These are phyloP conservation scores for Diutina pseudorugosa DNA, from an alignment of 1,139 yeast genomes.

Conservation along the genomic window DNA sequence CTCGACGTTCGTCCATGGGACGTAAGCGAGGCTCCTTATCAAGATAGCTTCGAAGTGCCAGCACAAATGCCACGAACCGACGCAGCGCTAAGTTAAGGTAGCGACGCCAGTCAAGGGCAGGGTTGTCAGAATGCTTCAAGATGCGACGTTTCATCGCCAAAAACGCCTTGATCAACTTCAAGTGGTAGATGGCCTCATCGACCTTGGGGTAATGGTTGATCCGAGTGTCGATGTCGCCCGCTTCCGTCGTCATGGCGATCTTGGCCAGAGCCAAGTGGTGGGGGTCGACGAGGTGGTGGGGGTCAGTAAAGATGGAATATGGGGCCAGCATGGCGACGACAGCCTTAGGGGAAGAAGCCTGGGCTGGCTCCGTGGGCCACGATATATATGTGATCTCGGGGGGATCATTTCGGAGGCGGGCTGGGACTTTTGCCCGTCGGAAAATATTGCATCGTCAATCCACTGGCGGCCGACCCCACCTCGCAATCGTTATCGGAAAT, in stretches of 20 bases:
- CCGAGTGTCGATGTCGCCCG: background rate
- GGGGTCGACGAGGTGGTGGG: background rate
- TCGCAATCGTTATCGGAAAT: background rate
- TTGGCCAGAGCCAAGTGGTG: constrained; percentile 1
- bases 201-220: constrained; percentile 2
- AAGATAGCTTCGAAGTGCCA: constrained; percentile 7
- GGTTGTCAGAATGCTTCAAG: background rate
- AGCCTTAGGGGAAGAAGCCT: background rate
- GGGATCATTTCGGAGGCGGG: background rate
- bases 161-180: background rate
- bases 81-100: constrained; percentile 19
- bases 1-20: background rate
- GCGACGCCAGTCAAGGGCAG: constrained; percentile 14
- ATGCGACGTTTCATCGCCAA: background rate
- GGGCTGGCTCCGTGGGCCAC: too few relatives aligned
- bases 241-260: background rate
- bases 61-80: constrained; percentile 18
- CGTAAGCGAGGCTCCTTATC: constrained; percentile 2
- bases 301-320: background rate
- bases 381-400: background rate
- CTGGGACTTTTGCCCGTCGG: background rate
- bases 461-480: background rate
- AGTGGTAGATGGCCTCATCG: background rate
- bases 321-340: background rate
- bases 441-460: background rate